Evolutionary conservation across 2,329 filamentous ascomycete genomes (phyloP).

Genomic region (Didymella pomorum): DNA sequence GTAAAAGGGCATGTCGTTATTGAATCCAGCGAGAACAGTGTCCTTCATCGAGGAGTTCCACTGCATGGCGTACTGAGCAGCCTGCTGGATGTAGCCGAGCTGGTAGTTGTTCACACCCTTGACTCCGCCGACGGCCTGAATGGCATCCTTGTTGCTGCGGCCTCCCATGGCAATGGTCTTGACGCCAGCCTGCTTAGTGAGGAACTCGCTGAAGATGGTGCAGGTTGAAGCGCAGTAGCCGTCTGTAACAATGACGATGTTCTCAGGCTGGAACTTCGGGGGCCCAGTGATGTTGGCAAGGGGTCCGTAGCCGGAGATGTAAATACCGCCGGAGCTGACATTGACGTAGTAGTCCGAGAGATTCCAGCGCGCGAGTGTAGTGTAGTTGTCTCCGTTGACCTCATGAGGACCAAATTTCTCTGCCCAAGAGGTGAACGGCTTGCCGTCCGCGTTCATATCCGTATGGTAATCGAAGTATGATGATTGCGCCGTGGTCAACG

Average conservation of each 20-base stretch:
- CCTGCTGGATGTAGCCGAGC: slow-evolving; percentile 44
- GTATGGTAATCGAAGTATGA: slow-evolving; percentile 58
- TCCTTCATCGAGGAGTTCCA: slow-evolving; percentile 36
- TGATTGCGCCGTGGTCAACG: slow-evolving; percentile 50
- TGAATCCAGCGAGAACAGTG: slow-evolving; percentile 42
- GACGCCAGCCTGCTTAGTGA: slow-evolving; percentile 62
- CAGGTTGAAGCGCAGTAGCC: slow-evolving; percentile 68
- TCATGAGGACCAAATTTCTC: slow-evolving; percentile 53
- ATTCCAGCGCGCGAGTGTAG: slow-evolving; percentile 46
- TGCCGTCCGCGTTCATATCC: slow-evolving; percentile 58
- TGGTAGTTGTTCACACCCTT: slow-evolving; percentile 57
- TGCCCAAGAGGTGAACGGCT: slow-evolving; percentile 57
- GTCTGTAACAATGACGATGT: slow-evolving; percentile 63
- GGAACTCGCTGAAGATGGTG: slow-evolving; percentile 64
- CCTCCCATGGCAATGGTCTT: slow-evolving; percentile 64
- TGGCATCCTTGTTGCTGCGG: slow-evolving; percentile 54
- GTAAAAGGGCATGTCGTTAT: slow-evolving; percentile 35
- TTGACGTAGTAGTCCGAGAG: slow-evolving; percentile 44
- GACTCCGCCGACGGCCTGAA: slow-evolving; percentile 64
- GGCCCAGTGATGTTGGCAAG: slow-evolving; percentile 54
- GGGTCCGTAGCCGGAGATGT: slow-evolving; percentile 46
- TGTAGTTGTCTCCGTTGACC: slow-evolving; percentile 53
- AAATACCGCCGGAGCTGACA: slow-evolving; percentile 46
- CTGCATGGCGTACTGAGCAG: slow-evolving; percentile 32
- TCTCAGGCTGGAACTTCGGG: slow-evolving; percentile 63